These are phyloP conservation scores for Ensete ventricosum DNA, from an alignment of 176 grass and related monocot genomes.

Conservation along the genomic window DNA sequence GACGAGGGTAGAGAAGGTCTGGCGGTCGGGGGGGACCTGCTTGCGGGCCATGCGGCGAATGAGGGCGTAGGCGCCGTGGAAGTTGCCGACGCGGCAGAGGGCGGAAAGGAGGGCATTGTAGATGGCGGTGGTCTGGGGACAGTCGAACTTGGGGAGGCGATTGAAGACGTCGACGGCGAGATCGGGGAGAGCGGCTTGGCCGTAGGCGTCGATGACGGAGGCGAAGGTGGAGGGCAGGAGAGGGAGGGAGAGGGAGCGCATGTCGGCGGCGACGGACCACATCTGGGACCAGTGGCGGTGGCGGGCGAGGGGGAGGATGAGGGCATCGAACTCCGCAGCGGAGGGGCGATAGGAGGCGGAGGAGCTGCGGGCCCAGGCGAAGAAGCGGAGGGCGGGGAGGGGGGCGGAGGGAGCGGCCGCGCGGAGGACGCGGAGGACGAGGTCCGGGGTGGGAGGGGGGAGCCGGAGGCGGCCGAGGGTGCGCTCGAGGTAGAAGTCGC, in stretches of 20 bases:
- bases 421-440: conserved; percentile 69
- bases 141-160: conserved; percentile 67
- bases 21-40: conserved; percentile 51
- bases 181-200: conserved; percentile 50
- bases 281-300: conserved; percentile 61
- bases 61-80: conserved; percentile 73
- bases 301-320: conserved; percentile 68
- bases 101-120: conserved; percentile 89
- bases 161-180: conserved; percentile 88
- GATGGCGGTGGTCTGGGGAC: conserved; percentile 63
- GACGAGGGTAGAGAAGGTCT: conserved; percentile 79
- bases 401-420: conserved; percentile 53
- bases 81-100: conserved; percentile 64
- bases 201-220: conserved; percentile 73
- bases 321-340: conserved; percentile 64
- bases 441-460: conserved; percentile 61
- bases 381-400: conserved; percentile 70
- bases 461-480: conserved; percentile 82
- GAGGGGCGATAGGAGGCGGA: conserved; percentile 44
- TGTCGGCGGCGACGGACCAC: conserved; percentile 66
- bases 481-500: conserved; percentile 96
- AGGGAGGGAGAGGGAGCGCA: conserved; percentile 57
- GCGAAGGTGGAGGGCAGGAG: conserved; percentile 55
- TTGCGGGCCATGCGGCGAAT: conserved; percentile 84
- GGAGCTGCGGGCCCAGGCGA: conserved; percentile 55